A percentile compares a stretch with the other conserved stretches of the same genome.
Evolutionary conservation across 1,284 basidiomycete genomes (phyloP).

Genomic region (Irpex sp.): DNA sequence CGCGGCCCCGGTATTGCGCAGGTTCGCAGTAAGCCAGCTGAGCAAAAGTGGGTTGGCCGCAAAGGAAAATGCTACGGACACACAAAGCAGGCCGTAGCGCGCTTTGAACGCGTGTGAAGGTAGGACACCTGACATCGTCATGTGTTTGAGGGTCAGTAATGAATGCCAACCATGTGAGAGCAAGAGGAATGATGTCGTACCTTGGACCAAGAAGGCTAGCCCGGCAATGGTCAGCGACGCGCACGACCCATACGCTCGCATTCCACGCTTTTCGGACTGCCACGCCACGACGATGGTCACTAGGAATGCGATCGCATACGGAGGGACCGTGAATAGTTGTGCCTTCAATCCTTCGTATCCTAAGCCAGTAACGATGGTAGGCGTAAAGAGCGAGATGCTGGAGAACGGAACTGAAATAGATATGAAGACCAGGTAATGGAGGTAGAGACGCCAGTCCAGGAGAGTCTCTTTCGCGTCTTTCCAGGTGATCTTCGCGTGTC

Average conservation of each 20-base stretch:
- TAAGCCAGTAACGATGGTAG: conserved; percentile 34
- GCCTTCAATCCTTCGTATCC: conserved; percentile 37
- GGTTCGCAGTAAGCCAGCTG: conserved; percentile 36
- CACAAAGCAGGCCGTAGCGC: conserved; percentile 33
- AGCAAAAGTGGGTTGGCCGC: conserved; percentile 33
- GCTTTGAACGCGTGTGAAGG: conserved; percentile 21
- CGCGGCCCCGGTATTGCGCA: conserved; percentile 28
- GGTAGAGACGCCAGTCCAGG: conserved; percentile 29
- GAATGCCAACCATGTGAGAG: neutral
- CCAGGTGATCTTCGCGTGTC: conserved; percentile 26
- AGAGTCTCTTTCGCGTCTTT: conserved; percentile 24
- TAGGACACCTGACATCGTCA: neutral
- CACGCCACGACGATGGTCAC: conserved; percentile 24
- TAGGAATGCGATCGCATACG: conserved; percentile 38
- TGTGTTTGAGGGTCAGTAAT: neutral
- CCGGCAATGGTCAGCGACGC: conserved; percentile 13
- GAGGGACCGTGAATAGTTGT: conserved; percentile 55
- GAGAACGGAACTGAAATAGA: conserved; percentile 30
- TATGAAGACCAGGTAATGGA: conserved; percentile 29
- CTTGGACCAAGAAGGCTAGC: conserved; percentile 14
- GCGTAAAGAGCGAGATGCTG: conserved; percentile 32
- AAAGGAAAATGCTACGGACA: conserved; percentile 33
- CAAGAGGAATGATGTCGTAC: neutral
- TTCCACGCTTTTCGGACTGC: conserved; percentile 12
- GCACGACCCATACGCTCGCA: conserved; percentile 13